Evolutionary conservation across 2,329 filamentous ascomycete species (phyloP).

Genomic region (Zasmidium cellare): DNA sequence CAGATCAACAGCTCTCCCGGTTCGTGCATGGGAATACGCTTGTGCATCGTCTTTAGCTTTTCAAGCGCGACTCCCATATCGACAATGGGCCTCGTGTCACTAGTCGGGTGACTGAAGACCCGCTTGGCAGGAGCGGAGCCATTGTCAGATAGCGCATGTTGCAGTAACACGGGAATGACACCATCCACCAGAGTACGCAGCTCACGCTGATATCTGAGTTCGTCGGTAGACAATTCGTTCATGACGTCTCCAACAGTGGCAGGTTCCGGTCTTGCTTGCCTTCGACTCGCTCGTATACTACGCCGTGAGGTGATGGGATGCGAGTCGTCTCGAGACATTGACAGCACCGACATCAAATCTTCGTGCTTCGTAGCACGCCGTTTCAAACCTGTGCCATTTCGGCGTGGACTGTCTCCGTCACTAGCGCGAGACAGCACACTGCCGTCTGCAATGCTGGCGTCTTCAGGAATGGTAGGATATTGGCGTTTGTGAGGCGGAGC

Average conservation of each 20-base stretch:
- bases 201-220: conserved; percentile 84
- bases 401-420: conserved; percentile 32
- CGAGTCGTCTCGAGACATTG: conserved; percentile 63
- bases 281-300: conserved; percentile 74
- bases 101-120: conserved; percentile 35
- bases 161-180: conserved; percentile 88
- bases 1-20: conserved; percentile 73
- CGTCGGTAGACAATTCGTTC: conserved; percentile 77
- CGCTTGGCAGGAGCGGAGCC: conserved; percentile 46
- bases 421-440: conserved; percentile 28
- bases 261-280: conserved; percentile 55
- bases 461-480: conserved; percentile 33
- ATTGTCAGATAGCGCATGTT: conserved; percentile 75
- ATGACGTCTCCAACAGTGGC: conserved; percentile 76
- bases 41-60: conserved; percentile 77
- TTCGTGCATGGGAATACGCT: conserved; percentile 73
- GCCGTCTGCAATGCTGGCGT: conserved; percentile 25
- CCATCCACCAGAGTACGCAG: conserved; percentile 91
- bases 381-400: conserved; percentile 56
- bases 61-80: conserved; percentile 92
- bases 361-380: conserved; percentile 77
- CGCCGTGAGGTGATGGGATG: conserved; percentile 73
- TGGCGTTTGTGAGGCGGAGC: conserved; percentile 10
- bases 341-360: conserved; percentile 90
- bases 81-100: conserved; percentile 72